A percentile compares a stretch with the other conserved stretches of the same genome.
Conservation (phyloP, 441 rosid species). For the Viola pubescens region DNA sequence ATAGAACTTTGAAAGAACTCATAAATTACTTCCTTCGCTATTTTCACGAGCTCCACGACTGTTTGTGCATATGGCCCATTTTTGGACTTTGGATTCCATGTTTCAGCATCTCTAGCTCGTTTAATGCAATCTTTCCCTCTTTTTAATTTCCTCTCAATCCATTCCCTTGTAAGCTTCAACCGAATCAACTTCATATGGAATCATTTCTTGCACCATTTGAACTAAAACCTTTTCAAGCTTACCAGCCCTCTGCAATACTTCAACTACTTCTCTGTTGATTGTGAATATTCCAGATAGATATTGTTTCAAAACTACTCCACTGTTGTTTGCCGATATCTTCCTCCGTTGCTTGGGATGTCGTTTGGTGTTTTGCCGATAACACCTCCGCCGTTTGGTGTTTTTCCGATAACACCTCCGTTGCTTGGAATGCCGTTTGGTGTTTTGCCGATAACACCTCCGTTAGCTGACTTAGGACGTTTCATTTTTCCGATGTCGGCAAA, state of each 20-base stretch:
- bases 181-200: slow-evolving; percentile 73
- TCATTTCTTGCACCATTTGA: slow-evolving; percentile 88
- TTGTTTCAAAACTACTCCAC: slow-evolving; percentile 65
- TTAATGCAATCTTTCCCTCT: slow-evolving; percentile 44
- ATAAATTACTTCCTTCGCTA: slow-evolving; percentile 49
- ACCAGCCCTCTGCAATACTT: slow-evolving; percentile 66
- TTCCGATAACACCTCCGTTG: too few relatives aligned
- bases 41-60: slow-evolving; percentile 55
- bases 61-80: slow-evolving; percentile 77
- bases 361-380: too few relatives aligned
- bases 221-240: slow-evolving; percentile 74
- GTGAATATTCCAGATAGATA: slow-evolving; percentile 40
- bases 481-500: too few relatives aligned
- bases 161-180: slow-evolving; percentile 51
- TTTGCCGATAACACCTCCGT: too few relatives aligned
- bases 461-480: too few relatives aligned
- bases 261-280: slow-evolving; percentile 49
- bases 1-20: slow-evolving; percentile 74
- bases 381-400: too few relatives aligned
- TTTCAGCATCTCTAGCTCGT: slow-evolving; percentile 68
- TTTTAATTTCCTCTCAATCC: slow-evolving; percentile 59
- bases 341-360: too few relatives aligned
- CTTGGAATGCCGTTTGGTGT: too few relatives aligned
- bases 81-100: slow-evolving; percentile 89
- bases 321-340: too few relatives aligned